phyloP scores from a whole-genome alignment of 352 stramenopile genomes.

The Globisporangium camurandrum region DNA sequence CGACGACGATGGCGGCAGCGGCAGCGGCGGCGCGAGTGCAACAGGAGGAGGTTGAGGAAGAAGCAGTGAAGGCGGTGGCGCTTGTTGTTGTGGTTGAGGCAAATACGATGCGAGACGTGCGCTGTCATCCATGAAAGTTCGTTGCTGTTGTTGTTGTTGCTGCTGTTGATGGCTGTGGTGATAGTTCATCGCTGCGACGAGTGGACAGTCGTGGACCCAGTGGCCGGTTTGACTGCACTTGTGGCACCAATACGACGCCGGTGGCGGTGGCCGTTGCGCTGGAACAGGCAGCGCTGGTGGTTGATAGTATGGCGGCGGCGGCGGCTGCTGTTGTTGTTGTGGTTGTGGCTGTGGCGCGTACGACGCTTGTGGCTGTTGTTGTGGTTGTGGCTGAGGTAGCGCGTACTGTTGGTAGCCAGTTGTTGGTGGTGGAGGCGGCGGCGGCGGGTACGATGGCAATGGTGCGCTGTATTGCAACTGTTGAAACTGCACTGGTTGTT shows the following conservation, averaged over 20 bases:
- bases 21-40: not conserved
- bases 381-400: constrained; percentile 8
- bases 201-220: constrained; percentile 73
- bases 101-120: too few relatives aligned
- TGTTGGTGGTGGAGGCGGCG: not conserved
- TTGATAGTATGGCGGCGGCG: constrained; percentile 4
- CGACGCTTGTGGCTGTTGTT: constrained; percentile 3
- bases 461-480: not conserved
- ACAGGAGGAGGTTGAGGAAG: not conserved
- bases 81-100: constrained; percentile 1
- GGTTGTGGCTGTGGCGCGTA: constrained; percentile 4
- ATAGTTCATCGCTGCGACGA: constrained; percentile 13
- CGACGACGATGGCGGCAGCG: too few relatives aligned
- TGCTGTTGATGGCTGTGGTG: too few relatives aligned
- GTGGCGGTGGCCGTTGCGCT: constrained; percentile 11
- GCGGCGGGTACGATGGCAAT: constrained; percentile 3
- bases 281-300: not conserved
- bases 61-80: constrained; percentile 2
- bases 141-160: too few relatives aligned
- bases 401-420: constrained; percentile 7
- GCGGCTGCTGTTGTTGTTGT: too few relatives aligned
- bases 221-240: constrained; percentile 71
- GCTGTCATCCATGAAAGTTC: too few relatives aligned
- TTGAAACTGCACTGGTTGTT: constrained; percentile 10
- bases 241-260: constrained; percentile 63